Conservation (phyloP, 495 filamentous ascomycete genomes). For the Aspergillus heteromorphus region DNA sequence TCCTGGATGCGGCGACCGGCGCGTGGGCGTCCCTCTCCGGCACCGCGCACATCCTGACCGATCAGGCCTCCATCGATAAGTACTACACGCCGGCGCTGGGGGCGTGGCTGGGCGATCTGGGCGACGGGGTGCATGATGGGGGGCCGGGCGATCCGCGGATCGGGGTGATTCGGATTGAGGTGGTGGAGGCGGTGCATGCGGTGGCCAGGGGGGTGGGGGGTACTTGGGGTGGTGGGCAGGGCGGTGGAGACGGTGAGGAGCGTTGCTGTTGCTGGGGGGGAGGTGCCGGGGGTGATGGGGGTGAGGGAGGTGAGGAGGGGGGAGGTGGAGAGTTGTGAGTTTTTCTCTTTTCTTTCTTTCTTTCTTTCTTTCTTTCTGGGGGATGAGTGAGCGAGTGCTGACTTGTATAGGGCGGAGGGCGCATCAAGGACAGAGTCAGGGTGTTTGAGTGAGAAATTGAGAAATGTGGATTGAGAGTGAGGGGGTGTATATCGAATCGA, state of each 20-base stretch:
- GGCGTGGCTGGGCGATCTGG: constrained; percentile 87
- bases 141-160: constrained; percentile 76
- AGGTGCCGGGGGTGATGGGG: constrained; percentile 68
- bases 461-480: too few species aligned
- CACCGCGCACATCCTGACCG: constrained; percentile 48
- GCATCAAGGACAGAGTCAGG: too few species aligned
- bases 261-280: constrained; percentile 60
- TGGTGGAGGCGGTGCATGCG: constrained; percentile 42
- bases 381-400: too few species aligned
- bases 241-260: constrained; percentile 72
- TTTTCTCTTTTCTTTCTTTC: constrained; percentile 2
- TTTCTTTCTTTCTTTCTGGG: background rate
- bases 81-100: constrained; percentile 73
- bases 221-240: constrained; percentile 50
- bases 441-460: too few species aligned
- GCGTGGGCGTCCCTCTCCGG: constrained; percentile 29
- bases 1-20: constrained; percentile 65
- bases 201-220: constrained; percentile 35
- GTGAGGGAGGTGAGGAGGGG: constrained; percentile 67
- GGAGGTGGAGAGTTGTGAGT: constrained; percentile 53
- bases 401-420: background rate
- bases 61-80: constrained; percentile 62
- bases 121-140: constrained; percentile 82
- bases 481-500: too few species aligned
- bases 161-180: constrained; percentile 44